These are phyloP conservation scores for Penicillium ucsense DNA, from an alignment of 495 filamentous ascomycete species.

Conservation along the genomic window DNA sequence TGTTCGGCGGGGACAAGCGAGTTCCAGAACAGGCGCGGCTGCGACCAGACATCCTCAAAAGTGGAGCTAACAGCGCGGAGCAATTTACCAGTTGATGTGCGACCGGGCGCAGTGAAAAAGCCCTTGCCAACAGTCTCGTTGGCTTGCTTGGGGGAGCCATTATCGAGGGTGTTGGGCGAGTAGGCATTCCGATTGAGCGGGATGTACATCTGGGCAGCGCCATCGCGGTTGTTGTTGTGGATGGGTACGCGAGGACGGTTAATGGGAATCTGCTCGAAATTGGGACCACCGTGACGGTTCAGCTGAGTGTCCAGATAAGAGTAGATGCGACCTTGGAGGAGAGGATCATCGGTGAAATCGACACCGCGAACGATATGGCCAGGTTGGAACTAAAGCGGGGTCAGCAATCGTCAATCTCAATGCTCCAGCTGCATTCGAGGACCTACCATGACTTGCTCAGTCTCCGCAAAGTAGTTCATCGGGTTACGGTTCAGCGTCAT, in stretches of 20 bases:
- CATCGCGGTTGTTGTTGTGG: constrained; percentile 63
- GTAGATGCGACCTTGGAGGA: constrained; percentile 65
- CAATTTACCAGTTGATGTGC: constrained; percentile 42
- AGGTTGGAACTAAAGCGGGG: constrained; percentile 20
- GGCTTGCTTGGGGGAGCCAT: constrained; percentile 55
- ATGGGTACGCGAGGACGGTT: constrained; percentile 52
- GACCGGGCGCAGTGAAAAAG: constrained; percentile 63
- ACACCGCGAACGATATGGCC: constrained; percentile 56
- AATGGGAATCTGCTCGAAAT: constrained; percentile 69
- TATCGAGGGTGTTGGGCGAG: constrained; percentile 58
- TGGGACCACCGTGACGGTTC: constrained; percentile 58
- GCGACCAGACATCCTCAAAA: constrained; percentile 68
- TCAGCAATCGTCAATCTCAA: constrained; percentile 2
- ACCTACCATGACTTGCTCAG: constrained; percentile 60
- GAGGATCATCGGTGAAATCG: constrained; percentile 64
- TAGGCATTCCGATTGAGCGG: constrained; percentile 45
- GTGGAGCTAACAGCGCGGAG: constrained; percentile 51
- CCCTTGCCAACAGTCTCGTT: constrained; percentile 60
- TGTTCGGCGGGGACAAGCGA: constrained; percentile 59
- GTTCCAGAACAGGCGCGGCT: constrained; percentile 70
- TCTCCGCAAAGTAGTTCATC: constrained; percentile 70
- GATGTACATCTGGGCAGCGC: constrained; percentile 38
- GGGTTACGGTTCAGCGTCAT: constrained; percentile 64
- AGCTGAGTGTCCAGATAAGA: constrained; percentile 69
- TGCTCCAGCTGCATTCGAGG: not conserved